Percentiles rank a stretch among this genome's conserved stretches.
Evolutionary conservation across 306 rosid species (phyloP).

Genomic region (Adenanthera pavonina): DNA sequence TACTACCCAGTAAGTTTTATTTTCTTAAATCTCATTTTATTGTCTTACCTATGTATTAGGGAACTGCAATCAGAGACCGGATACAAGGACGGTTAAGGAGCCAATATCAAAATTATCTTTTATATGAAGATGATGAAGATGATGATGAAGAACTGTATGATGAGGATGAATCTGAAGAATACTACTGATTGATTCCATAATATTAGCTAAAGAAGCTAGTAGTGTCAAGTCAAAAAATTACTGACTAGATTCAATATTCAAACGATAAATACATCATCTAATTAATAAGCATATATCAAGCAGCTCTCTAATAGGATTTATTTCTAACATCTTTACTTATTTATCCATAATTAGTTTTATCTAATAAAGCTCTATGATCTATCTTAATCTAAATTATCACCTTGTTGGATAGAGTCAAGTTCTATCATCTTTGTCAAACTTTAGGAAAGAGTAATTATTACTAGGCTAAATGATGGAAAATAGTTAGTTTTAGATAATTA

Average conservation of each 20-base stretch:
- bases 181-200: not conserved
- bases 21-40: slow-evolving; percentile 14
- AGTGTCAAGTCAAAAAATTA: not conserved
- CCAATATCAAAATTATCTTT: slow-evolving; percentile 51
- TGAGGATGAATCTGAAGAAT: slow-evolving; percentile 45
- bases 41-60: slow-evolving; percentile 53
- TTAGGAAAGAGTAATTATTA: too few species aligned
- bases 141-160: slow-evolving; percentile 45
- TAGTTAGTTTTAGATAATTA: too few species aligned
- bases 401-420: not conserved
- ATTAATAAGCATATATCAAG: not conserved
- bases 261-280: not conserved
- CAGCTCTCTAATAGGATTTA: not conserved
- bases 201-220: not conserved
- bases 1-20: slow-evolving; percentile 8
- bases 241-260: not conserved
- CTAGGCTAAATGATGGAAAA: too few species aligned
- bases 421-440: too few species aligned
- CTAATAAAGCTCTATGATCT: not conserved
- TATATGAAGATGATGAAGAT: slow-evolving; percentile 61
- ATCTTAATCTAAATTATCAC: not conserved
- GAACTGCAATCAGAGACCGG: slow-evolving; percentile 88
- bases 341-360: not conserved
- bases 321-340: not conserved
- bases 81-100: slow-evolving; percentile 79